phyloP scores from a whole-genome alignment of 495 filamentous ascomycete species.

The Lichina pygmaea region DNA sequence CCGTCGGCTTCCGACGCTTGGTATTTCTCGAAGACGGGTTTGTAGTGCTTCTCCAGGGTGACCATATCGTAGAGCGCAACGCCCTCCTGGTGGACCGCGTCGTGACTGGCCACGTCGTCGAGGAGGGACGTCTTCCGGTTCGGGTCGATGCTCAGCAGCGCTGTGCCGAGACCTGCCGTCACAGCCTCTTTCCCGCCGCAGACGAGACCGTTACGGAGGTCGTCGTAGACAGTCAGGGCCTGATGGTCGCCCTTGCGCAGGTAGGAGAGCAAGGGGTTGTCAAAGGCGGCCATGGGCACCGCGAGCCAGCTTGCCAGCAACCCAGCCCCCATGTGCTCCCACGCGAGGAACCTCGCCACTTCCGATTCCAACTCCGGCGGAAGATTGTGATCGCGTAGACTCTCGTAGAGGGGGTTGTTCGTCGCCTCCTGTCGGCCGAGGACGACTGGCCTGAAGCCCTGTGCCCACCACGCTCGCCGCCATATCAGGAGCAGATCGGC shows the following conservation, averaged over 20 bases:
- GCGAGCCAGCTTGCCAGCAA: slow-evolving; percentile 53
- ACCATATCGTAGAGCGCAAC: slow-evolving; percentile 55
- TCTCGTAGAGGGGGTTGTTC: slow-evolving; percentile 55
- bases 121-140: slow-evolving; percentile 29
- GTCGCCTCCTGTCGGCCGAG: slow-evolving; percentile 58
- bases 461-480: slow-evolving; percentile 82
- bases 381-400: slow-evolving; percentile 29
- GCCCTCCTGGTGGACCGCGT: slow-evolving; percentile 25
- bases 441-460: slow-evolving; percentile 71
- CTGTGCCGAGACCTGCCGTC: slow-evolving; percentile 36
- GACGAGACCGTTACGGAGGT: slow-evolving; percentile 43
- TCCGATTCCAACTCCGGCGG: slow-evolving; percentile 35
- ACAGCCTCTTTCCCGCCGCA: slow-evolving; percentile 40
- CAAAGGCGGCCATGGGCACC: slow-evolving; percentile 61
- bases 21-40: slow-evolving; percentile 33
- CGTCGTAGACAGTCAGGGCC: slow-evolving; percentile 46
- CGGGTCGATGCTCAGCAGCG: slow-evolving; percentile 24
- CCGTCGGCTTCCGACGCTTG: slow-evolving; percentile 21
- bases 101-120: slow-evolving; percentile 26
- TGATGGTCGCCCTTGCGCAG: slow-evolving; percentile 50
- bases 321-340: slow-evolving; percentile 79
- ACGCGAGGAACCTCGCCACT: slow-evolving; percentile 68
- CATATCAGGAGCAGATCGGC: slow-evolving; percentile 59
- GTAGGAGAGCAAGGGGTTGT: slow-evolving; percentile 42
- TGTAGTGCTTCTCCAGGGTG: slow-evolving; percentile 33